Evolutionary conservation across 495 filamentous ascomycete genomes (phyloP), one percentile per base, ranked within the genome.

Genomic region (Penicillium cosmopolitanum): DNA sequence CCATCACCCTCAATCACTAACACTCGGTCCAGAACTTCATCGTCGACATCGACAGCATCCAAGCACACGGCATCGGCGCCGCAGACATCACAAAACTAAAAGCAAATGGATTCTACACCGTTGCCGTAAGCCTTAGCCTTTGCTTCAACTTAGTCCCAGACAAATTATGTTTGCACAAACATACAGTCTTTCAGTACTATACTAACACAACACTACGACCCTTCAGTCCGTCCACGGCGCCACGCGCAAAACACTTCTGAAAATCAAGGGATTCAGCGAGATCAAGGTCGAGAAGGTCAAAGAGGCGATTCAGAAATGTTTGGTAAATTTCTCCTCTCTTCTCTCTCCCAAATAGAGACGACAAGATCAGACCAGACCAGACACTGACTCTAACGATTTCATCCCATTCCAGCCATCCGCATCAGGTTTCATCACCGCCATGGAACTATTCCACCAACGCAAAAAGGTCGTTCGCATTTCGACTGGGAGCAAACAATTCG

Each of bases 241-340:
- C 16, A 90, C 87, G 6, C 81, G 86, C 38, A 85, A 81, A 60
- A 86, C 78, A 31, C 78, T 92, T 34, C 70, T 87, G 56, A 91
- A 88, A 68, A 90, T 92, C 69, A 90, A 89, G 67, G 89, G 89
- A 7, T 91, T 92, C 73, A 91, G 87, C 55, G 90, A 93, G 66
- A 80, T 87, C 65, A 92, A 92, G 71, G 90, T 92, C 12, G 90
- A 92, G 57, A 92, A 91, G 68, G 79, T 93, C 68, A 92, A 91
- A 66, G 89, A 92, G 62, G 89, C 89, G 19, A 82, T 88, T 40
- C 77, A 81, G 58, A 93, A 93, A 65, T 87, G 87, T 58, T 76
- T 87, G 66, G 89, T 90, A 73, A 31, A 13, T 35, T 8, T n/a
- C 9, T 9, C 11, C 5, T 21, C 43, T 19, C 23, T 21, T 2